phyloP scores from a whole-genome alignment of 2,329 filamentous ascomycete species.

The Xylariaceae sp. region DNA sequence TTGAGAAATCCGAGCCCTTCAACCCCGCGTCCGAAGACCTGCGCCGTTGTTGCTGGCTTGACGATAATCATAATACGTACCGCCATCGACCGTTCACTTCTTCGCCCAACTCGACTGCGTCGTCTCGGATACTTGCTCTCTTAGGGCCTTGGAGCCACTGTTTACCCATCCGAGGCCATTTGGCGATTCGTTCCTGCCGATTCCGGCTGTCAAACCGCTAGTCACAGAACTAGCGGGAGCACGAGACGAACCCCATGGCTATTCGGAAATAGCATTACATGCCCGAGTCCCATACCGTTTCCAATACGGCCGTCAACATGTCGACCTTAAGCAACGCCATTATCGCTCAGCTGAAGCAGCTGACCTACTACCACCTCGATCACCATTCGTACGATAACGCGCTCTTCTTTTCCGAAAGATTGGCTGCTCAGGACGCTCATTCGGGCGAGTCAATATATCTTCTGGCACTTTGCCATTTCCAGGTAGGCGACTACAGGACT shows the following conservation, averaged over 20 bases:
- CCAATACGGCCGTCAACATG: slow-evolving; percentile 40
- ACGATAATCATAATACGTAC: slow-evolving; percentile 13
- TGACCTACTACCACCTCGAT: slow-evolving; percentile 70
- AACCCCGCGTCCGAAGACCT: slow-evolving; percentile 5
- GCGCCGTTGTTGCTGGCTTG: slow-evolving; percentile 6
- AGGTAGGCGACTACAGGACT: slow-evolving; percentile 74
- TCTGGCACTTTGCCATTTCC: slow-evolving; percentile 76
- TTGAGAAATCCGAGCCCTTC: neutral
- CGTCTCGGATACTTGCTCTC: neutral
- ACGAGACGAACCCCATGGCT: slow-evolving; percentile 33
- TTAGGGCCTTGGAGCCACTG: neutral
- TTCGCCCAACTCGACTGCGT: slow-evolving; percentile 2
- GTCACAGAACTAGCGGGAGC: slow-evolving; percentile 13
- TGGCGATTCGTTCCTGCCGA: too few species aligned
- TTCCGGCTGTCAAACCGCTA: slow-evolving; percentile 7
- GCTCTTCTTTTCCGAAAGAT: slow-evolving; percentile 84
- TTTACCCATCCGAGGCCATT: neutral
- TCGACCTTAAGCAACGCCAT: slow-evolving; percentile 47
- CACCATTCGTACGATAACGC: slow-evolving; percentile 86
- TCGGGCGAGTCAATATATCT: slow-evolving; percentile 78
- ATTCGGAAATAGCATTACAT: slow-evolving; percentile 21
- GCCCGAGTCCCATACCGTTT: slow-evolving; percentile 8
- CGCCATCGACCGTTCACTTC: neutral
- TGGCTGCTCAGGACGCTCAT: slow-evolving; percentile 77
- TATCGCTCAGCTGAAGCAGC: slow-evolving; percentile 50